A percentile compares a stretch with the other conserved stretches of the same genome.
Conservation (phyloP, 352 stramenopile species). For the Thraustochytrium striatum region DNA sequence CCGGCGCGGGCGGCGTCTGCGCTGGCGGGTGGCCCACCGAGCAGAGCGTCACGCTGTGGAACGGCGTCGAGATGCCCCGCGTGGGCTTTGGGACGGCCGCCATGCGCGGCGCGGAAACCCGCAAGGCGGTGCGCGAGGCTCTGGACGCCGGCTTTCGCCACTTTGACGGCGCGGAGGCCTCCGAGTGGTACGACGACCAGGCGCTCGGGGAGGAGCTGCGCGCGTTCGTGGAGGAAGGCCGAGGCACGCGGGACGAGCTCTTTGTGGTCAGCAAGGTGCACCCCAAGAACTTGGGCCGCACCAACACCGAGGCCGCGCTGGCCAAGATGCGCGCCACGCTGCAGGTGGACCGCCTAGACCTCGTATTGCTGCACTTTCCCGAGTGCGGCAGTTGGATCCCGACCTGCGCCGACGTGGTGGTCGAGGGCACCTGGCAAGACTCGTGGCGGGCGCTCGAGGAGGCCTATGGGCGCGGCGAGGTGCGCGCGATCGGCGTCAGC, state of each 20-base stretch:
- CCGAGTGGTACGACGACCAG: conserved; percentile 64
- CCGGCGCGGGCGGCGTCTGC: no score
- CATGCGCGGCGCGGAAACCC: conserved; percentile 48
- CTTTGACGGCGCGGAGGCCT: conserved; percentile 63
- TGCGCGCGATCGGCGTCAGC: conserved; percentile 61
- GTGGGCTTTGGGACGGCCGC: conserved; percentile 62
- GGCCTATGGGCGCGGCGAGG: conserved; percentile 54
- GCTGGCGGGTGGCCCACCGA: neutral
- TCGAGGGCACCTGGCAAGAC: conserved; percentile 61
- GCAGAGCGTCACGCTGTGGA: conserved; percentile 54
- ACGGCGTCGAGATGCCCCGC: conserved; percentile 60
- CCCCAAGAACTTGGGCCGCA: conserved; percentile 61
- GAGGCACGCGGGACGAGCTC: conserved; percentile 49
- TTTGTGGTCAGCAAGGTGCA: conserved; percentile 68
- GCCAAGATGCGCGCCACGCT: conserved; percentile 54
- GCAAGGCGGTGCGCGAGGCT: conserved; percentile 52
- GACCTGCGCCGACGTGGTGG: conserved; percentile 31
- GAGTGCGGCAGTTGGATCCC: conserved; percentile 60
- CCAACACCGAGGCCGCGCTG: conserved; percentile 53
- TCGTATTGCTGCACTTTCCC: conserved; percentile 65
- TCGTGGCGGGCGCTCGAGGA: conserved; percentile 61
- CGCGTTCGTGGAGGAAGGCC: neutral
- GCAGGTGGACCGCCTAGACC: conserved; percentile 58
- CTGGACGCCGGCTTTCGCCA: conserved; percentile 60
- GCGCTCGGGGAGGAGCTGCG: conserved; percentile 58